These are phyloP conservation scores for Aristolochia californica DNA, from an alignment of 164 flowering plant species.

Conservation along the genomic window DNA sequence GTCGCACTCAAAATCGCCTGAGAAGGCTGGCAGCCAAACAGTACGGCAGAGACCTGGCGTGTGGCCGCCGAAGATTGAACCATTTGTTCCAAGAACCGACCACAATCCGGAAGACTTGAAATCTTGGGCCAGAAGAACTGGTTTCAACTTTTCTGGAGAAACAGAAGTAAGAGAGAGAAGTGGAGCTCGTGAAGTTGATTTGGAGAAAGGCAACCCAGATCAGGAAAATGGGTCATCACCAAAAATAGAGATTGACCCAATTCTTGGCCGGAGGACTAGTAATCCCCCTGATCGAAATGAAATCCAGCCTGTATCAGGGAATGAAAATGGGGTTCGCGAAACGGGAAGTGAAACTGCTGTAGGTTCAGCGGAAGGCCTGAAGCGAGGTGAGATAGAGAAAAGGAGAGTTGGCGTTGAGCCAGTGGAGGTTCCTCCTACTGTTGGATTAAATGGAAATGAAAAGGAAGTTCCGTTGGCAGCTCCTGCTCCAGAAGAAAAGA, in stretches of 20 bases:
- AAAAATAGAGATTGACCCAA: constrained; percentile 69
- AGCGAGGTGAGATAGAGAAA: constrained; percentile 25
- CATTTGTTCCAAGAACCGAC: constrained; percentile 53
- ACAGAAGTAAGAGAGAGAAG: constrained; percentile 13
- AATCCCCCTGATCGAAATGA: constrained; percentile 23
- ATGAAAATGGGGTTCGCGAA: constrained; percentile 11
- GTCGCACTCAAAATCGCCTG: constrained; percentile 37
- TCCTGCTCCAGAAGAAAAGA: constrained; percentile 26
- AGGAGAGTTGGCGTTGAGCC: constrained; percentile 22
- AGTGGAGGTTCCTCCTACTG: not conserved
- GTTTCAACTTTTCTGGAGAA: constrained; percentile 69
- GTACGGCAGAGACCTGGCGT: constrained; percentile 29
- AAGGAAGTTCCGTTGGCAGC: constrained; percentile 12
- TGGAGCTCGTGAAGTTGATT: constrained; percentile 26
- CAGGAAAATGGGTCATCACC: constrained; percentile 40
- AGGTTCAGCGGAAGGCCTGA: constrained; percentile 19
- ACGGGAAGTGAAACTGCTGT: constrained; percentile 17
- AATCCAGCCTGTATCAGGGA: constrained; percentile 36
- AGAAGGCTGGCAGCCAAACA: constrained; percentile 12
- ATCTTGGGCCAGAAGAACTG: constrained; percentile 91
- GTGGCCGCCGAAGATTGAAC: constrained; percentile 40
- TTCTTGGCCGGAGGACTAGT: constrained; percentile 38
- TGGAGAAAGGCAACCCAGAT: constrained; percentile 34
- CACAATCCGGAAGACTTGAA: constrained; percentile 68
- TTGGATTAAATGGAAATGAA: constrained; percentile 12